Evolutionary conservation across 768 basidiomycete genomes (phyloP).

Genomic region (Lactarius vividus): DNA sequence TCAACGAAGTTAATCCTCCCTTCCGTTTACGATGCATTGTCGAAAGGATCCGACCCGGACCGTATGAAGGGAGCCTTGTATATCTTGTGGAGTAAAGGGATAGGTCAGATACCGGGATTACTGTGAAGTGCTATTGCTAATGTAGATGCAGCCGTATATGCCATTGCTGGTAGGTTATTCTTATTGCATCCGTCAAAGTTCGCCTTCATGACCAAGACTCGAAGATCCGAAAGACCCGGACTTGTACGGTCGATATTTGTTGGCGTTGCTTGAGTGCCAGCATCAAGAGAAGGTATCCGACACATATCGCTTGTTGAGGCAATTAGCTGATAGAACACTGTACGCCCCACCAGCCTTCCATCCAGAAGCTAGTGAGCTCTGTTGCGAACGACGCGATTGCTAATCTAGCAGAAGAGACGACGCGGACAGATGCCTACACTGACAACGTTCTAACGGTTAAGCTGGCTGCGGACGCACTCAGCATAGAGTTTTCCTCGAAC

Average conservation of each 20-base stretch:
- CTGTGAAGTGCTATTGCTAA: slow-evolving; percentile 23
- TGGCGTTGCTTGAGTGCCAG: slow-evolving; percentile 69
- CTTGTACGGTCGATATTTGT: slow-evolving; percentile 55
- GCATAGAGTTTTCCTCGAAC: slow-evolving; percentile 47
- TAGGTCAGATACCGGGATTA: slow-evolving; percentile 41
- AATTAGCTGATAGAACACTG: background rate
- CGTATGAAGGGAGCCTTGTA: slow-evolving; percentile 94
- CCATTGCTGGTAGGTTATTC: slow-evolving; percentile 57
- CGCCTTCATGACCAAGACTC: slow-evolving; percentile 6
- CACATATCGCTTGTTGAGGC: background rate
- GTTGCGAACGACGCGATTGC: slow-evolving; percentile 61
- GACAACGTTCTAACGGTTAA: slow-evolving; percentile 49
- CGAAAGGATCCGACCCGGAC: slow-evolving; percentile 81
- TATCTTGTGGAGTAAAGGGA: slow-evolving; percentile 69
- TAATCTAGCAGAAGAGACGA: slow-evolving; percentile 61
- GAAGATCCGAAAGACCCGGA: slow-evolving; percentile 43
- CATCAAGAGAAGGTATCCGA: slow-evolving; percentile 75
- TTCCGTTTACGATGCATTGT: slow-evolving; percentile 55
- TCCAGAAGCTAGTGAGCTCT: slow-evolving; percentile 65
- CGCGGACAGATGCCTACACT: slow-evolving; percentile 59
- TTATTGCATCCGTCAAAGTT: background rate
- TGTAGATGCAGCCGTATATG: slow-evolving; percentile 53
- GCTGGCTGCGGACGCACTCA: slow-evolving; percentile 47
- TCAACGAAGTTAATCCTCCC: slow-evolving; percentile 68
- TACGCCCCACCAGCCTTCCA: slow-evolving; percentile 52